Evolutionary conservation across 176 grass and related monocot species (phyloP).

Genomic region (Oryza coarctata): DNA sequence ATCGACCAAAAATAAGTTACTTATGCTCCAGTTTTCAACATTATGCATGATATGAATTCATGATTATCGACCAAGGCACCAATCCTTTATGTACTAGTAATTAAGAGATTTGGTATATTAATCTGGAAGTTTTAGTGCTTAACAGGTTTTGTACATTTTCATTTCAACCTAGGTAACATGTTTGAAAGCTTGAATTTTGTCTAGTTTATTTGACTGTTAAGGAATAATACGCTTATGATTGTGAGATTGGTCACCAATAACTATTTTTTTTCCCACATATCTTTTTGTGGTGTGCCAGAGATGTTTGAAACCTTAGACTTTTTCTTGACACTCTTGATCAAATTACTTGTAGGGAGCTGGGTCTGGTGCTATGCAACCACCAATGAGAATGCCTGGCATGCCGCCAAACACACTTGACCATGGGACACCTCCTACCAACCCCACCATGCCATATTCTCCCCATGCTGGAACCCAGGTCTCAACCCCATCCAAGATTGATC

Average conservation of each 20-base stretch:
- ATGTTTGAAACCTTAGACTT: not conserved
- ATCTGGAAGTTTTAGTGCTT: not conserved
- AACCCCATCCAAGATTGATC: constrained; percentile 83
- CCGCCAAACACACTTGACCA: constrained; percentile 46
- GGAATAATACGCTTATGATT: not conserved
- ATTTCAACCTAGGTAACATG: constrained; percentile 3
- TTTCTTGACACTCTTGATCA: constrained; percentile 6
- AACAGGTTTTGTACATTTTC: not conserved
- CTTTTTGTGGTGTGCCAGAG: not conserved
- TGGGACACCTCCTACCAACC: constrained; percentile 44
- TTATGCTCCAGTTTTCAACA: not conserved
- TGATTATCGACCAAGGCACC: not conserved
- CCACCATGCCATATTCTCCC: constrained; percentile 58
- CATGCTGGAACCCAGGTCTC: constrained; percentile 66
- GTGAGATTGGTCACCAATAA: not conserved
- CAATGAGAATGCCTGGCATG: constrained; percentile 49
- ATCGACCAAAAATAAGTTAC: not conserved
- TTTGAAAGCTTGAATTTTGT: not conserved
- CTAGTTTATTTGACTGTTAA: not conserved
- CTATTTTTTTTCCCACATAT: not conserved
- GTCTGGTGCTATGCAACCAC: constrained; percentile 38
- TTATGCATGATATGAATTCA: not conserved
- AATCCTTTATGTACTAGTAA: not conserved
- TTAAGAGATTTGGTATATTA: not conserved
- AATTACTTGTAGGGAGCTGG: constrained; percentile 47